A percentile compares a stretch with the other conserved stretches of the same genome.
phyloP scores from a whole-genome alignment of 192 early-diverging fungal species.

The Backusella mclennaniae region DNA sequence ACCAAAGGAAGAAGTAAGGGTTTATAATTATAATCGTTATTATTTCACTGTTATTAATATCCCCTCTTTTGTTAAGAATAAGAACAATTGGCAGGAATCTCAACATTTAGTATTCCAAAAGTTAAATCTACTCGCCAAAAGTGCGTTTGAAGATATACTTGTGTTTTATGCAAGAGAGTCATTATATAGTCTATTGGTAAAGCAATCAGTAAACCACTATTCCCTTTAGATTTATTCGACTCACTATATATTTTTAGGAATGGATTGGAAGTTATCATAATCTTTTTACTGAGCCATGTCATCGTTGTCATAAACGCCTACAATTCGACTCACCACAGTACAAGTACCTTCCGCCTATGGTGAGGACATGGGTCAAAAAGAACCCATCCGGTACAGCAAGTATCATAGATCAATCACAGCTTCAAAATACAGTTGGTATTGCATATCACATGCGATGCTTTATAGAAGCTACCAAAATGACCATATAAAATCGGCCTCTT shows the following conservation, averaged over 20 bases:
- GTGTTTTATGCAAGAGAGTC: constrained; percentile 25
- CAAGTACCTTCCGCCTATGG: constrained; percentile 44
- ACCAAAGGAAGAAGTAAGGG: constrained; percentile 17
- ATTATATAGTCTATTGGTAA: constrained; percentile 37
- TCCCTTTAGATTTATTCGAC: not conserved
- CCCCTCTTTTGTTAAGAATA: not conserved
- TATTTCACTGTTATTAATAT: not conserved
- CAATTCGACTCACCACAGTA: constrained; percentile 49
- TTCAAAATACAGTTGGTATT: constrained; percentile 9
- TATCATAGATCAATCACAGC: not conserved
- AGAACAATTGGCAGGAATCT: constrained; percentile 36
- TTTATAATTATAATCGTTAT: not conserved
- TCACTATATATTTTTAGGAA: constrained; percentile 24
- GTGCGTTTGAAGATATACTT: constrained; percentile 36
- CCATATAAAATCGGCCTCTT: not conserved
- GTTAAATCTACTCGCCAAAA: constrained; percentile 36
- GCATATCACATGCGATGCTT: constrained; percentile 26
- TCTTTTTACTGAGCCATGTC: constrained; percentile 38
- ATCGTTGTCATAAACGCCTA: constrained; percentile 40
- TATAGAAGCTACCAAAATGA: constrained; percentile 10
- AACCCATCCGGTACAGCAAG: not conserved
- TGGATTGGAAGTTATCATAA: constrained; percentile 40
- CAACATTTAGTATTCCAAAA: constrained; percentile 42
- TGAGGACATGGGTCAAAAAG: constrained; percentile 36
- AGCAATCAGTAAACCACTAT: not conserved